These are phyloP conservation scores for Lactarius sp. DNA, from an alignment of 768 basidiomycete genomes.

Conservation along the genomic window DNA sequence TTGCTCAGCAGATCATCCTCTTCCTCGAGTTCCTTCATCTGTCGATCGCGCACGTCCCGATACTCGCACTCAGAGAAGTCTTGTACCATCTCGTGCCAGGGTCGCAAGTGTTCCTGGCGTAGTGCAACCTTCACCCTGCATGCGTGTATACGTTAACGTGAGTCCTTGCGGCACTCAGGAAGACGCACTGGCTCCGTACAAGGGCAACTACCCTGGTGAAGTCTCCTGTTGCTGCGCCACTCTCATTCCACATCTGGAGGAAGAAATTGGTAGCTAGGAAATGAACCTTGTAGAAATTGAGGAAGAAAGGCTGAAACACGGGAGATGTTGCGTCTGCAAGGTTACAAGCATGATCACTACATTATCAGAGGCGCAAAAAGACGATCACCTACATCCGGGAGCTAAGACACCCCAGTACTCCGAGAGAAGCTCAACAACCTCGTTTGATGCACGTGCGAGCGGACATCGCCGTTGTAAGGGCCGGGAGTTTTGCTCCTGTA, in stretches of 20 bases:
- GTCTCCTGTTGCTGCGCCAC: constrained; percentile 69
- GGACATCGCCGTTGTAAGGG: constrained; percentile 74
- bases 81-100: constrained; percentile 80
- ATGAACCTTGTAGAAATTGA: constrained; percentile 80
- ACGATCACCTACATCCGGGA: constrained; percentile 61
- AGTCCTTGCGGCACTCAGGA: not conserved
- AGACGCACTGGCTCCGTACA: constrained; percentile 76
- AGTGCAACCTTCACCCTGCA: constrained; percentile 72
- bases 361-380: not conserved
- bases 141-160: not conserved
- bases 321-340: constrained; percentile 69
- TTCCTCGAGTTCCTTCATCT: constrained; percentile 84
- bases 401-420: constrained; percentile 85
- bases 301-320: constrained; percentile 81
- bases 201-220: constrained; percentile 74
- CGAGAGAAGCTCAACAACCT: constrained; percentile 77
- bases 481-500: constrained; percentile 75
- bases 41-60: constrained; percentile 77
- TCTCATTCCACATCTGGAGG: constrained; percentile 89
- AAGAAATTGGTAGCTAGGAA: constrained; percentile 80
- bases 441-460: constrained; percentile 77
- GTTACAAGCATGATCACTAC: constrained; percentile 6
- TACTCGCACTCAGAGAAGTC: constrained; percentile 82
- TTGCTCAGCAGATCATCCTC: constrained; percentile 87
- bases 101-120: constrained; percentile 63